A percentile compares a stretch with the other conserved stretches of the same genome.
These are phyloP conservation scores for Linnemannia exigua DNA, from an alignment of 192 early-diverging fungal genomes.

Conservation along the genomic window DNA sequence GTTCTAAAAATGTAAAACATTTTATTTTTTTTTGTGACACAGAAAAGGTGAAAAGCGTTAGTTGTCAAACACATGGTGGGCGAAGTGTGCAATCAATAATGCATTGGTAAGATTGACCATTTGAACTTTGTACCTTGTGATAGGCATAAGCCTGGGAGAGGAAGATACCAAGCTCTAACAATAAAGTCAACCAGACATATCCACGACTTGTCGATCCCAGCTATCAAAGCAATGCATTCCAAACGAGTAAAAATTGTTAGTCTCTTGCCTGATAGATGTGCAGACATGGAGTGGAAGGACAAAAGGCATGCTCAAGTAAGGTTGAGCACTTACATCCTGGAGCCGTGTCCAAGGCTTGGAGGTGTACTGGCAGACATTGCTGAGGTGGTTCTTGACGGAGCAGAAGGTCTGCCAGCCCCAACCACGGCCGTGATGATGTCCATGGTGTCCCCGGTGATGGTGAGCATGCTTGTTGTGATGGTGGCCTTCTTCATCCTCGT, in stretches of 20 bases:
- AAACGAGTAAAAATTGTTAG: neutral
- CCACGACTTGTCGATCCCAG: constrained; percentile 29
- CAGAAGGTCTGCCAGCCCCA: neutral
- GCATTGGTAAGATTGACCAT: too few species aligned
- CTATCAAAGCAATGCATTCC: neutral
- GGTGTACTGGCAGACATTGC: neutral
- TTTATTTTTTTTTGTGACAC: neutral
- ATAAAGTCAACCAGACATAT: constrained; percentile 26
- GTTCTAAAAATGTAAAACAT: neutral
- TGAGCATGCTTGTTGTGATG: neutral
- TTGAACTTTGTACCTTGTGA: constrained; percentile 2
- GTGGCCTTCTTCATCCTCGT: constrained; percentile 1
- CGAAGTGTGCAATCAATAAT: too few species aligned
- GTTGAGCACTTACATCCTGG: neutral
- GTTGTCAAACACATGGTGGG: too few species aligned
- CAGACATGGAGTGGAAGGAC: neutral
- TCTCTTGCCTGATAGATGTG: neutral
- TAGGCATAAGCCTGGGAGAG: neutral
- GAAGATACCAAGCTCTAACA: constrained; percentile 16
- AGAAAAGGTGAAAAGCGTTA: neutral
- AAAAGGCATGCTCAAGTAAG: neutral
- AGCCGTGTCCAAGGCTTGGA: neutral
- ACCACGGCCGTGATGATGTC: neutral
- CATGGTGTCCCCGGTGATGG: neutral
- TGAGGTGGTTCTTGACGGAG: neutral